Evolutionary conservation across 768 basidiomycete species (phyloP), one percentile per base, ranked within the genome.

Genomic region (Gyrodon lividus): DNA sequence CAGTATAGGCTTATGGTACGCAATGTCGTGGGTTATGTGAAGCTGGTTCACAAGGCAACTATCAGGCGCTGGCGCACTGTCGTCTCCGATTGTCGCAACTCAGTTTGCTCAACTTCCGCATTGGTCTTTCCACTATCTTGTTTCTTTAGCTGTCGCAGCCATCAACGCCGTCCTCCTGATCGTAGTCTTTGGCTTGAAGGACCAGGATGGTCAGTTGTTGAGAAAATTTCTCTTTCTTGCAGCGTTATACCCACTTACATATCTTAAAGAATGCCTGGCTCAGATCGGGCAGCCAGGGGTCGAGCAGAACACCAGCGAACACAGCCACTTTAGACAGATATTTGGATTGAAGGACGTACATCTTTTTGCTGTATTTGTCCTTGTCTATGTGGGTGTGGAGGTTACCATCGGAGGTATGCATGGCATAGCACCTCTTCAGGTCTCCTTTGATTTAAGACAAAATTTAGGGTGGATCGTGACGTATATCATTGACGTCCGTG

Each of bases 71-170:
- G 87, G 87, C 2, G 87, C 87, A 2, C 70, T 89, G 9, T 72
- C 72, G 7, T 67, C 91, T 0, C 92, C 93, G 3, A 76, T 95
- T 16, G 81, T 86, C 0, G 79, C 92, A 0, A 95, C 93, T 0
- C 87, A 92, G 51, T 94, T 95, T 57, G 75, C 88, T 0, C 80
- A 82, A 50, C 59, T 80, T 20, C 65, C 56, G 0, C 76, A 71
- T 30, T 93, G 91, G 92, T 87, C 84, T 1, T 86, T 87, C 64
- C 87, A 92, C 64, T 94, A 84, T 60, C 74, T 92, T 8, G 72
- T 72, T 1, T 89, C 89, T 0, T 68, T 92, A 0, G 85, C 81
- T 1, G 56, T 94, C n/a, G 82, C 87, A 0, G 48, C 82, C 14
- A 55, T 72, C 37, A 91, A 88, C 56, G 72, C 77, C 1, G 34